A percentile compares a stretch with the other conserved stretches of the same genome.
Evolutionary conservation across 257 asterid species (phyloP).

Genomic region (Solanum rostratum): DNA sequence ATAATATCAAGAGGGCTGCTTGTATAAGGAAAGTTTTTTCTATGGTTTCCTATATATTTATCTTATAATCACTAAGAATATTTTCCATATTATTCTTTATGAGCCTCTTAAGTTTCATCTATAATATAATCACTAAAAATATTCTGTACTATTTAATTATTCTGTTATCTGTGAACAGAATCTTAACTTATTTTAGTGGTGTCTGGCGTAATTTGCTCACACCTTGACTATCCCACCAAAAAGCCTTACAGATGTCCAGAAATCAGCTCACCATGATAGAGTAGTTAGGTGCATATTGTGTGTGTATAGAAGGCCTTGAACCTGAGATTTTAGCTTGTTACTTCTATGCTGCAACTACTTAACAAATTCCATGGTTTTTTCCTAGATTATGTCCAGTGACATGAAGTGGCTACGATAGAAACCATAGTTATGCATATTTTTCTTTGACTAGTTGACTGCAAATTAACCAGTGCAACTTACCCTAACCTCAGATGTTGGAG

Average conservation of each 20-base stretch:
- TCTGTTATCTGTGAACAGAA: background rate
- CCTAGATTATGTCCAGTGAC: background rate
- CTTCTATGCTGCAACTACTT: background rate
- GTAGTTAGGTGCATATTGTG: background rate
- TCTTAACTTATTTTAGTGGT: background rate
- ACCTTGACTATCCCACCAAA: background rate
- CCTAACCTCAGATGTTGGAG: constrained; percentile 66
- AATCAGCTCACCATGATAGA: background rate
- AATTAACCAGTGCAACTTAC: constrained; percentile 18
- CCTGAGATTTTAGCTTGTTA: background rate
- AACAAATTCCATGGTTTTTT: background rate
- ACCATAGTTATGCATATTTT: background rate
- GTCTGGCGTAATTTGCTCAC: background rate
- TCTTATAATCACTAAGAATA: background rate
- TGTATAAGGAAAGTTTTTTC: background rate
- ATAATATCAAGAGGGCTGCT: background rate
- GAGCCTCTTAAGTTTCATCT: background rate
- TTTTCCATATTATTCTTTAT: background rate
- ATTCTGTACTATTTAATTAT: background rate
- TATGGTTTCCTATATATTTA: background rate
- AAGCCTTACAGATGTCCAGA: background rate
- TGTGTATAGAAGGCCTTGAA: background rate
- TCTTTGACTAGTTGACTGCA: background rate
- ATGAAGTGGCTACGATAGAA: background rate
- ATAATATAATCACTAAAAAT: background rate